phyloP scores from a whole-genome alignment of 208 protist species.

The Wallacemonas sp. region DNA sequence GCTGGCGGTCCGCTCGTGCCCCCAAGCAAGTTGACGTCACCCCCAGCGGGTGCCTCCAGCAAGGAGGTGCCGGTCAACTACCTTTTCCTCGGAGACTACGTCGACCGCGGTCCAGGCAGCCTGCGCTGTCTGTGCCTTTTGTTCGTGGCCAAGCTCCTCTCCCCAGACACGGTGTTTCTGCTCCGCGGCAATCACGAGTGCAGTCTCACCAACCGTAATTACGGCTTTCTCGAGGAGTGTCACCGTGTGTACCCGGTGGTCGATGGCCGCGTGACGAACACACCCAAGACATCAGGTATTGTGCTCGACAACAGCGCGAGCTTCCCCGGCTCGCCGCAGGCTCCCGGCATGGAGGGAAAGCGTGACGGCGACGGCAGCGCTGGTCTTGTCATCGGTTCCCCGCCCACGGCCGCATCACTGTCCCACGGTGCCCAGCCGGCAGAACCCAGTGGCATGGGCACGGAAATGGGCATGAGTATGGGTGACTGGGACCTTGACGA shows the following conservation, averaged over 20 bases:
- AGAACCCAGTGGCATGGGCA: background rate
- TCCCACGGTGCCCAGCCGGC: background rate
- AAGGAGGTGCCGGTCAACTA: slow-evolving; percentile 78
- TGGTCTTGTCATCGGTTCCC: background rate
- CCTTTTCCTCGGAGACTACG: slow-evolving; percentile 99
- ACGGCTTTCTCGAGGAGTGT: slow-evolving; percentile 99
- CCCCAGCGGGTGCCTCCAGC: background rate
- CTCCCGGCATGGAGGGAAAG: background rate
- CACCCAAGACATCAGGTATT: slow-evolving; percentile 7
- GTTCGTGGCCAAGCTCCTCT: slow-evolving; percentile 97
- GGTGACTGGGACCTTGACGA: slow-evolving; percentile 59
- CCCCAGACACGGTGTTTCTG: slow-evolving; percentile 98
- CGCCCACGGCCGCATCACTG: background rate
- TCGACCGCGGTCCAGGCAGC: slow-evolving; percentile 97
- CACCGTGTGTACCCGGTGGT: slow-evolving; percentile 79
- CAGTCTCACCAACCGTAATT: slow-evolving; percentile 98
- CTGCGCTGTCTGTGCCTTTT: slow-evolving; percentile 95
- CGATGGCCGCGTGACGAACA: slow-evolving; percentile 38
- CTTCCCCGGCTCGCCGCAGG: slow-evolving; percentile 5
- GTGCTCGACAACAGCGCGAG: slow-evolving; percentile 5
- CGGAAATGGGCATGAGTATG: slow-evolving; percentile 2
- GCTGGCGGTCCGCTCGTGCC: slow-evolving; percentile 58
- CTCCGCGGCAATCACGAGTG: slow-evolving; percentile 99
- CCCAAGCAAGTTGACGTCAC: slow-evolving; percentile 8
- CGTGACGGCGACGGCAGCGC: background rate